A percentile compares a stretch with the other conserved stretches of the same genome.
phyloP scores from a whole-genome alignment of 106 monocot genomes.

The Alisma plantagoaquatica region DNA sequence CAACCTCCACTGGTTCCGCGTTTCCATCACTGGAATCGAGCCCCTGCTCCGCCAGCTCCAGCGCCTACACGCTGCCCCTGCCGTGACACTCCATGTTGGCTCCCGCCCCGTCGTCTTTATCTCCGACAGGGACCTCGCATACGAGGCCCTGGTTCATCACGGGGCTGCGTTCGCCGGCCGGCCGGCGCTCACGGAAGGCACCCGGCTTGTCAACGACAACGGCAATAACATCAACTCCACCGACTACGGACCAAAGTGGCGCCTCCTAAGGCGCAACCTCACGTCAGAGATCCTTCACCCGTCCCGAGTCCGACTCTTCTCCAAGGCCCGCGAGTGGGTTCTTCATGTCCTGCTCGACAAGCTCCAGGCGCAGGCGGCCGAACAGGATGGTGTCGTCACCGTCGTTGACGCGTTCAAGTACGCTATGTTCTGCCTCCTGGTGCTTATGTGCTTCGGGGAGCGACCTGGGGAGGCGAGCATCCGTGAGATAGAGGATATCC shows the following conservation, averaged over 20 bases:
- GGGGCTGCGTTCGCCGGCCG: constrained; percentile 10
- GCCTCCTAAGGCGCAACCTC: constrained; percentile 14
- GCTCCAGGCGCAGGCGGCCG: neutral
- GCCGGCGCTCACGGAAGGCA: neutral
- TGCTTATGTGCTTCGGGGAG: constrained; percentile 20
- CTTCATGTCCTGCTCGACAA: neutral
- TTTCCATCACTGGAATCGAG: constrained; percentile 1
- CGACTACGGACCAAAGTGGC: constrained; percentile 7
- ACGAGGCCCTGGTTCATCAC: constrained; percentile 9
- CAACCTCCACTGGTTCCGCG: constrained; percentile 11
- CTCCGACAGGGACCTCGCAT: constrained; percentile 3
- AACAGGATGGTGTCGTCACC: neutral
- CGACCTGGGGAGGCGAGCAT: constrained; percentile 4
- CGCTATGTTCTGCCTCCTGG: constrained; percentile 16
- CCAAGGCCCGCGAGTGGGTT: neutral
- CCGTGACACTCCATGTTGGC: constrained; percentile 13
- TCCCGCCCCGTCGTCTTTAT: constrained; percentile 3
- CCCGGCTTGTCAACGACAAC: neutral
- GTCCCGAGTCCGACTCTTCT: neutral
- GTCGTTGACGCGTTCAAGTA: constrained; percentile 11
- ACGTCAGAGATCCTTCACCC: constrained; percentile 4
- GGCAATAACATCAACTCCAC: constrained; percentile 3
- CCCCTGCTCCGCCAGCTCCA: constrained; percentile 5
- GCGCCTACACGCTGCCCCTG: constrained; percentile 1
- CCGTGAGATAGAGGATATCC: neutral